Conservation (phyloP, 352 stramenopile genomes). For the Phytophthora fragariaefolia region DNA sequence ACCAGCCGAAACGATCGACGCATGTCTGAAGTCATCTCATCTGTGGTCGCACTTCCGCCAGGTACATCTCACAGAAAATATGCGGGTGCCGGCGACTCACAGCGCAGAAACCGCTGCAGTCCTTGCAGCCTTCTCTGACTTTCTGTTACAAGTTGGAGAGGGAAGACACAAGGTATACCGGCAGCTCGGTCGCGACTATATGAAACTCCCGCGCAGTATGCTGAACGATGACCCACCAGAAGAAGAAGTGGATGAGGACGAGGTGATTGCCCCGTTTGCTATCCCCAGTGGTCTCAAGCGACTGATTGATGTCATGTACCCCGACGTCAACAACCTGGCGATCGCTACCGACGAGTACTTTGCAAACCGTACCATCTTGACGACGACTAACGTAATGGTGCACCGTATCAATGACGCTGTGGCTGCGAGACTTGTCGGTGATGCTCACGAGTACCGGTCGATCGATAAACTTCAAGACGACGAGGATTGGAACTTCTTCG, state of each 20-base stretch:
- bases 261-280: neutral
- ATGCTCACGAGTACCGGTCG: no score
- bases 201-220: neutral
- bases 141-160: constrained; percentile 9
- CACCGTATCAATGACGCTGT: neutral
- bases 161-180: constrained; percentile 6
- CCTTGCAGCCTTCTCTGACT: neutral
- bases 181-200: neutral
- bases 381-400: neutral
- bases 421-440: no score
- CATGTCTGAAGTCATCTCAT: constrained; percentile 10
- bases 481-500: constrained; percentile 30
- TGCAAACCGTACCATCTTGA: neutral
- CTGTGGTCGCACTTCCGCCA: constrained; percentile 9
- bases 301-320: neutral
- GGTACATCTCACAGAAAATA: constrained; percentile 16
- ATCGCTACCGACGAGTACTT: neutral
- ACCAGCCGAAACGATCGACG: constrained; percentile 15
- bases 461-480: constrained; percentile 34
- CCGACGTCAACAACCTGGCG: constrained; percentile 1
- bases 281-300: neutral
- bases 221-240: neutral
- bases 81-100: neutral
- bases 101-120: neutral
- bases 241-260: neutral